A percentile compares a stretch with the other conserved stretches of the same genome.
Conservation (phyloP, 768 basidiomycete species). For the Termitomyces titanicus region DNA sequence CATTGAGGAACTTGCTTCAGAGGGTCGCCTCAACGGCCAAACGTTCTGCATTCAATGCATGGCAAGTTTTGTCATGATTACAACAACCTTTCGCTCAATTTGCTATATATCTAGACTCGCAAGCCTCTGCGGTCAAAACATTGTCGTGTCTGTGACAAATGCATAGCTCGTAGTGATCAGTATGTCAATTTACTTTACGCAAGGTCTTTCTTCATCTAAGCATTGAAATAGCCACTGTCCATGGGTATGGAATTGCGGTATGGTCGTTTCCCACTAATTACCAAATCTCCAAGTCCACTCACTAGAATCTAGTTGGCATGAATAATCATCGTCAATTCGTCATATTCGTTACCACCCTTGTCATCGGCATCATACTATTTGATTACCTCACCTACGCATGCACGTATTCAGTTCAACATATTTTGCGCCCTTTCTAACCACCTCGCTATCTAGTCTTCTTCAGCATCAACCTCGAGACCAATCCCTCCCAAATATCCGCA, state of each 20-base stretch:
- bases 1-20: conserved; percentile 86
- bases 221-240: conserved; percentile 76
- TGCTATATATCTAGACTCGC: conserved; percentile 47
- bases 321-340: conserved; percentile 97
- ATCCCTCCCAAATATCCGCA: conserved; percentile 41
- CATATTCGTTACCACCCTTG: conserved; percentile 84
- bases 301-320: conserved; percentile 60
- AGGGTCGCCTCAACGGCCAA: conserved; percentile 88
- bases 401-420: conserved; percentile 35
- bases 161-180: conserved; percentile 92
- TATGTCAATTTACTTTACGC: conserved; percentile 35
- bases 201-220: conserved; percentile 2
- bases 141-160: conserved; percentile 88
- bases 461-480: conserved; percentile 31
- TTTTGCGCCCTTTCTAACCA: not conserved
- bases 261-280: conserved; percentile 20
- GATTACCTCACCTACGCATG: conserved; percentile 84
- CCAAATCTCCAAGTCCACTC: not conserved
- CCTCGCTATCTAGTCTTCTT: conserved; percentile 42
- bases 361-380: conserved; percentile 75
- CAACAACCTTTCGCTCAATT: not conserved
- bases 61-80: conserved; percentile 39
- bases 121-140: conserved; percentile 95
- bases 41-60: conserved; percentile 97
- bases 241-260: conserved; percentile 99